phyloP scores from a whole-genome alignment of 768 basidiomycete genomes.

The Podaxis sp. region DNA sequence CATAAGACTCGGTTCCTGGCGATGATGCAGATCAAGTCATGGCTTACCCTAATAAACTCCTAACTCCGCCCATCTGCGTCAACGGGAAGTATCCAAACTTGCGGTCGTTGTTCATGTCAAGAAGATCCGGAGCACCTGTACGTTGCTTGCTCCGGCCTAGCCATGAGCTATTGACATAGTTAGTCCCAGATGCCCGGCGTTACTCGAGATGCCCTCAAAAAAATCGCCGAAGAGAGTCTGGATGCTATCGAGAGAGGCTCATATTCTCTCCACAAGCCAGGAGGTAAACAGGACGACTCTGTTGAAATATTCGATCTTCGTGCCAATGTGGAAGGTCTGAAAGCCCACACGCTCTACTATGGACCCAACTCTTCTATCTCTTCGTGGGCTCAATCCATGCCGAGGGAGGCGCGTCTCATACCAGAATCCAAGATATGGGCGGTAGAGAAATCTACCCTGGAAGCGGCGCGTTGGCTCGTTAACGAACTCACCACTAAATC shows the following conservation, averaged over 20 bases:
- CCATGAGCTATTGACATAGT: not conserved
- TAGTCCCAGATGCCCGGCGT: not conserved
- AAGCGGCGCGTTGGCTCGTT: constrained; percentile 38
- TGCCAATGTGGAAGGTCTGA: constrained; percentile 24
- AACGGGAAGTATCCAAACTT: not conserved
- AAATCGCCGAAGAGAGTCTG: not conserved
- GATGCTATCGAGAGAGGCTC: not conserved
- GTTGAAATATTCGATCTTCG: constrained; percentile 15
- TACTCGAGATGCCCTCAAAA: not conserved
- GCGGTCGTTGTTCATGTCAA: not conserved
- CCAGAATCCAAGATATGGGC: constrained; percentile 30
- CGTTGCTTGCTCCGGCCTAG: not conserved
- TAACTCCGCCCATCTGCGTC: not conserved
- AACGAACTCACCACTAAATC: constrained; percentile 6
- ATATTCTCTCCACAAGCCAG: not conserved
- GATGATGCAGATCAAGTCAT: not conserved
- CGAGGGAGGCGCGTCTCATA: not conserved
- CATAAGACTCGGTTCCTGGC: not conserved
- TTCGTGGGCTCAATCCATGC: constrained; percentile 33
- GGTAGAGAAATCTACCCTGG: constrained; percentile 49
- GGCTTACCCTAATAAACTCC: not conserved
- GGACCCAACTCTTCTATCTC: constrained; percentile 44
- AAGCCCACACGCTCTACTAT: constrained; percentile 47
- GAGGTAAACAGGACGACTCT: not conserved
- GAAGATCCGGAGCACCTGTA: not conserved